phyloP scores from a whole-genome alignment of 1,284 basidiomycete species.

The Kwoniella shivajii region DNA sequence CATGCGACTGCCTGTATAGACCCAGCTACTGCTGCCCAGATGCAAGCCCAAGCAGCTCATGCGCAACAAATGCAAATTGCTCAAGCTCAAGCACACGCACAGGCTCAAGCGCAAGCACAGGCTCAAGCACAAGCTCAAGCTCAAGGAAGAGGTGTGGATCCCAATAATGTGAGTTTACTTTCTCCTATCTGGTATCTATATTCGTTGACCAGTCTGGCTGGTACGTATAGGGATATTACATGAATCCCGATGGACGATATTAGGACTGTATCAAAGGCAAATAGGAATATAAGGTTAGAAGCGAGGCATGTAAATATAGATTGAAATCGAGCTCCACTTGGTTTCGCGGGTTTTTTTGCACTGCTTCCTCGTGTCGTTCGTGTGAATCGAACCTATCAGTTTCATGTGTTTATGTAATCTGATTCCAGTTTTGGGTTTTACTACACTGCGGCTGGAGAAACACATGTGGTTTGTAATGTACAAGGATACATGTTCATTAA shows the following conservation, averaged over 20 bases:
- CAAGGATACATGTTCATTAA: neutral
- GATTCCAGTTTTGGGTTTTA: too few relatives aligned
- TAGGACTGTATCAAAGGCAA: neutral
- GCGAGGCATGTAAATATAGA: neutral
- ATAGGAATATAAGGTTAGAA: neutral
- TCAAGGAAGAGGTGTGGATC: slow-evolving; percentile 32
- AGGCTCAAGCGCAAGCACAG: slow-evolving; percentile 26
- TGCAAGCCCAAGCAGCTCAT: slow-evolving; percentile 53
- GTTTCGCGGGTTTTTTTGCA: too few relatives aligned
- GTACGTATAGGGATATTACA: slow-evolving; percentile 40
- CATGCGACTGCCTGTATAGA: slow-evolving; percentile 12
- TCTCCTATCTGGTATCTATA: neutral
- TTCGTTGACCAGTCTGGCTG: too few relatives aligned
- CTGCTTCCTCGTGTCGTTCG: neutral
- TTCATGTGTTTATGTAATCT: too few relatives aligned
- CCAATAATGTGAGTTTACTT: slow-evolving; percentile 28
- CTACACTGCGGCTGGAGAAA: too few relatives aligned
- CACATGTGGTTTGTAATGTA: neutral
- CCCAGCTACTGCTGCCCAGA: slow-evolving; percentile 42
- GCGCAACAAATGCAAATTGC: slow-evolving; percentile 44
- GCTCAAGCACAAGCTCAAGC: slow-evolving; percentile 14
- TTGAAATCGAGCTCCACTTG: too few relatives aligned
- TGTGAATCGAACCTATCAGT: too few relatives aligned
- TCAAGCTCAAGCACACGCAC: slow-evolving; percentile 43
- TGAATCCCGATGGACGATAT: slow-evolving; percentile 33